A percentile compares a stretch with the other conserved stretches of the same genome.
Evolutionary conservation across 495 filamentous ascomycete genomes (phyloP).

Genomic region (Neurospora discreta): DNA sequence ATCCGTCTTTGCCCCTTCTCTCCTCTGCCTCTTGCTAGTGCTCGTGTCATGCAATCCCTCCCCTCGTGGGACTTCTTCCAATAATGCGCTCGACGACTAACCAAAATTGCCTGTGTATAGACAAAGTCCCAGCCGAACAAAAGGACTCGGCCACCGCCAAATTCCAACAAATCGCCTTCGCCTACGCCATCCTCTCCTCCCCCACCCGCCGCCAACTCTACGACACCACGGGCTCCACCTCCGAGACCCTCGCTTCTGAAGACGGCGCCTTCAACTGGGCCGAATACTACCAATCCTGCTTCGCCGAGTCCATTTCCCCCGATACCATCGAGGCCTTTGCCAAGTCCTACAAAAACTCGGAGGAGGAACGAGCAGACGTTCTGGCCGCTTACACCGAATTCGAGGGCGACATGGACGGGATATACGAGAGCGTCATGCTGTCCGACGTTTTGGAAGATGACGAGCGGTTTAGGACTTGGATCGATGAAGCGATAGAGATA

Average conservation of each 20-base stretch:
- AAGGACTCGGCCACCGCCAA: slow-evolving; percentile 59
- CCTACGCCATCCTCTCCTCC: slow-evolving; percentile 86
- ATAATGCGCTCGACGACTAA: no score
- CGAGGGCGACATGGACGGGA: slow-evolving; percentile 58
- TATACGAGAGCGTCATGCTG: slow-evolving; percentile 79
- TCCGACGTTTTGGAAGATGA: slow-evolving; percentile 80
- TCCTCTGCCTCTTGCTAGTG: not conserved
- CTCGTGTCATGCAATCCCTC: no score
- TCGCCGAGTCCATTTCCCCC: slow-evolving; percentile 54
- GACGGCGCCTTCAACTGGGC: slow-evolving; percentile 85
- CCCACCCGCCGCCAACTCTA: slow-evolving; percentile 66
- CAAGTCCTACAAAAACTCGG: slow-evolving; percentile 69
- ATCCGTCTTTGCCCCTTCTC: not conserved
- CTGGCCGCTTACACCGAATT: slow-evolving; percentile 58
- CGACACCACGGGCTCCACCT: slow-evolving; percentile 78
- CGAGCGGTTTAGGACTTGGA: slow-evolving; percentile 65
- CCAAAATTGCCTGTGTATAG: no score
- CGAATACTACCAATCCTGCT: slow-evolving; percentile 77
- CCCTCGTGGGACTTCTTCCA: no score
- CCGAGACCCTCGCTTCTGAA: slow-evolving; percentile 56
- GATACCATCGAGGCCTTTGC: slow-evolving; percentile 60
- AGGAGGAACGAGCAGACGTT: slow-evolving; percentile 69
- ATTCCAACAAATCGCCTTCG: slow-evolving; percentile 87
- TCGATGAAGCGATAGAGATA: slow-evolving; percentile 67
- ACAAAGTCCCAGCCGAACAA: slow-evolving; percentile 57